These are phyloP conservation scores for Botrytis elliptica DNA, from an alignment of 2,329 filamentous ascomycete genomes.

Conservation along the genomic window DNA sequence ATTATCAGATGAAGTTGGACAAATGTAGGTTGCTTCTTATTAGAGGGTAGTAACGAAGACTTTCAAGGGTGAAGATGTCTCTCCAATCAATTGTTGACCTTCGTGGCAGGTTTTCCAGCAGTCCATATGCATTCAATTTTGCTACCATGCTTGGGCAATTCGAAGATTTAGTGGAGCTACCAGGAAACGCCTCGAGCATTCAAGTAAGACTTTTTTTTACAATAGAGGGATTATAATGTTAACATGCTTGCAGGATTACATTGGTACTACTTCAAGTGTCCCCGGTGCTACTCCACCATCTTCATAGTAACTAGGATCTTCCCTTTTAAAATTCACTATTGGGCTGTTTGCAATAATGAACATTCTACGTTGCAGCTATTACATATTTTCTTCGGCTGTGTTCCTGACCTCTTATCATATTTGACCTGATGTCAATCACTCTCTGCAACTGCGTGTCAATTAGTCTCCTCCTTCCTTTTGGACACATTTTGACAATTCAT, in stretches of 20 bases:
- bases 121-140: constrained; percentile 15
- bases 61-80: background rate
- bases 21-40: background rate
- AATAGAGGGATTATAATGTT: background rate
- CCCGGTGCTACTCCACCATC: background rate
- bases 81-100: background rate
- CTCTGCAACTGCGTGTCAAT: background rate
- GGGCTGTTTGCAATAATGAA: background rate
- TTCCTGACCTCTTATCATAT: background rate
- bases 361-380: background rate
- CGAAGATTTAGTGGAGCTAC: constrained; percentile 15
- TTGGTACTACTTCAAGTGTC: background rate
- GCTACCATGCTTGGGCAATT: constrained; percentile 11
- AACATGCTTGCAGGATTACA: constrained; percentile 6
- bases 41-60: background rate
- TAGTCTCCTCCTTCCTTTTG: too few species aligned
- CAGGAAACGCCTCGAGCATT: constrained; percentile 2
- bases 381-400: too few species aligned
- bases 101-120: constrained; percentile 1
- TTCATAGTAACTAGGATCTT: background rate
- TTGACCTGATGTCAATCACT: background rate
- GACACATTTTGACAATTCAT: background rate
- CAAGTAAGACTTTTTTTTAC: background rate
- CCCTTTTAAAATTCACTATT: background rate
- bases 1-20: constrained; percentile 10